Base-by-base conservation (phyloP, 306 rosid species). In the Acacia crassicarpa region DNA sequence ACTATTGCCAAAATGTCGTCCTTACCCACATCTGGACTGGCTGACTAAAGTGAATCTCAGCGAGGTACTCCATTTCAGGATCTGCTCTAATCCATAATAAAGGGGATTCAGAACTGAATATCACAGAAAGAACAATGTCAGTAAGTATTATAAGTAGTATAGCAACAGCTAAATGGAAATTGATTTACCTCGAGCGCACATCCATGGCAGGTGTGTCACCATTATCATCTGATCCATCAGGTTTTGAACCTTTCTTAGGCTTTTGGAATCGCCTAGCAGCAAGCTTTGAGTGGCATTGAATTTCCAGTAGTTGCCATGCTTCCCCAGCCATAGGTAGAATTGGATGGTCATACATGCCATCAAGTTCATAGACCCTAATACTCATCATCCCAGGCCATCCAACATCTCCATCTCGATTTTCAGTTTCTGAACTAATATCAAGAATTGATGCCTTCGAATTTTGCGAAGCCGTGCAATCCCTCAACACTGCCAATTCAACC, bases 11-110 rank as follows among this genome's bases (percentile, higher is more conserved):
- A 20, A 61, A 78, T 73, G 43, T 84, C 63, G 83, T 87, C 82
- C 99, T 89, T 95, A 95, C 99, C 99, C 98, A 95, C 99, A 95
- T 95, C 94, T 95, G 99, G 79, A 95, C 80, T 62, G 99, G 99
- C 84, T 95, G 98, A 85, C 87, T 90, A 85, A 95, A 93, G 79
- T 91, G 90, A 92, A 91, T 85, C 86, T 93, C 94, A 75, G 99
- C 93, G 75, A 95, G 99, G 84, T 93, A 95, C 81, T 95, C 99
- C 97, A 93, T 93, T 87, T 93, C 99, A 54, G 99, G 99, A 86
- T 95, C 99, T 79, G 97, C 99, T 84, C 98, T 87, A 87, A 95
- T 88, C 99, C 99, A 95, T 81, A 92, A 86, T 80, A 95, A 86
- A 62, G 99, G 98, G 33, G 99, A 91, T 81, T 95, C 98, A 17